These are phyloP conservation scores for Colletotrichum aenigma DNA, from an alignment of 2,329 filamentous ascomycete genomes.

Conservation along the genomic window DNA sequence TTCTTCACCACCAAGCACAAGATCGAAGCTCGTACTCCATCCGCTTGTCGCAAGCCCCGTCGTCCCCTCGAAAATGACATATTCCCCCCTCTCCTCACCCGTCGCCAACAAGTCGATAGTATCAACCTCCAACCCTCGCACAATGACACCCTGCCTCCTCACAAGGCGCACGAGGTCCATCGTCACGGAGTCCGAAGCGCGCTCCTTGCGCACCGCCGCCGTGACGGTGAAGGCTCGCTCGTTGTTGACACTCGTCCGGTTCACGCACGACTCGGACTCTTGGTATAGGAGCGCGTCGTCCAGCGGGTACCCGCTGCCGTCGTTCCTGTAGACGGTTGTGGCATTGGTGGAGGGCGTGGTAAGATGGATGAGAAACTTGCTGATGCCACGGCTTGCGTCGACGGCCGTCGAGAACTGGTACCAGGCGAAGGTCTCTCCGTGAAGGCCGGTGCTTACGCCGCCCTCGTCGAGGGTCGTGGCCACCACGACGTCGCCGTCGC, in stretches of 20 bases:
- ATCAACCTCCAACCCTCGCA: constrained; percentile 4
- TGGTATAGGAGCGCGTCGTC: constrained; percentile 31
- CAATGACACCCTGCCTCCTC: constrained; percentile 13
- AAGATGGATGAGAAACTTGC: constrained; percentile 33
- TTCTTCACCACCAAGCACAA: constrained; percentile 1
- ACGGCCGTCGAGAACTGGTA: constrained; percentile 32
- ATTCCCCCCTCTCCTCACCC: not conserved
- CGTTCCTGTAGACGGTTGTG: constrained; percentile 27
- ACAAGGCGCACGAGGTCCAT: constrained; percentile 16
- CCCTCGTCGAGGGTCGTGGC: constrained; percentile 14
- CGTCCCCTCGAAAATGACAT: not conserved
- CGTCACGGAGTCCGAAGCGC: not conserved
- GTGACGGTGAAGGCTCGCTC: constrained; percentile 13
- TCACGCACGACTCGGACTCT: constrained; percentile 28
- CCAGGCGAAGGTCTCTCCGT: constrained; percentile 30
- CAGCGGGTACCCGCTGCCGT: constrained; percentile 31
- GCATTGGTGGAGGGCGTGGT: constrained; percentile 26
- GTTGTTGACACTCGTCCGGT: constrained; percentile 6
- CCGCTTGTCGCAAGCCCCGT: constrained; percentile 11
- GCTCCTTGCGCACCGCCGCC: constrained; percentile 12
- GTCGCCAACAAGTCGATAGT: not conserved
- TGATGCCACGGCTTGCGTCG: constrained; percentile 28
- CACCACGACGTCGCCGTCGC: constrained; percentile 1
- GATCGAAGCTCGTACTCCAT: constrained; percentile 21
- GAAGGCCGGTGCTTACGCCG: constrained; percentile 27